Base-by-base conservation (phyloP, 768 basidiomycete genomes). In the Suillus lakei region DNA sequence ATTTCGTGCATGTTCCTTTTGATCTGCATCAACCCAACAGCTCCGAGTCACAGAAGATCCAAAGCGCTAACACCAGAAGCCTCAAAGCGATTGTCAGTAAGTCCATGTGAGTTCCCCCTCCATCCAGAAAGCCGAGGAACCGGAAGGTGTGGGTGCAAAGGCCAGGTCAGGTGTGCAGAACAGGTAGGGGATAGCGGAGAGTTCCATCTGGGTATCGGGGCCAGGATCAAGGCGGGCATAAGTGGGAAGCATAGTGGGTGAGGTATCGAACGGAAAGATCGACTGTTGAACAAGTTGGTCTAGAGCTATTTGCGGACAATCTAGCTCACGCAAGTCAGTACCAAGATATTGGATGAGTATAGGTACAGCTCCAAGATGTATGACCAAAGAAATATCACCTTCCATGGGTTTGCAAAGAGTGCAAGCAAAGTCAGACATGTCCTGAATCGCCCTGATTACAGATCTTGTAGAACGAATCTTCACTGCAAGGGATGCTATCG, bases 101-200 rank as follows among this genome's bases (percentile, higher is more conserved):
- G 26, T 21, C 26, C 26, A 2, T 5, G 16, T 8, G 15, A 21
- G 38, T 41, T 41, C 54, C 5, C 30, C 16, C 36, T 59, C 9
- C 16, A 41, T 21, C 36, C 18, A 59, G 5, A 23, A 21, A 39
- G 26, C 6, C 4, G 18, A 13, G 26, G 18, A 39, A 39, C 26
- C 16, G 16, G 36, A 21, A 12, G 26, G 26, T 18, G 58, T 6
- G 3, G 10, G 58, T 59, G 16, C 5, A 6, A 12, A 9, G 38
- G 26, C 5, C 58, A 39, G 26, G 5, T 6, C 5, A 2, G 74
- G 76, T 21, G 74, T 69, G 48, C 71, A 62, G 61, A 73, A 76
- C 13, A 77, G 50, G 51, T 74, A 77, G 1, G 74, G 76, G 5
- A 76, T 71, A 23, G 76, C 76, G 4, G 76, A 77, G 54, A 76